Conservation (phyloP, 2,329 filamentous ascomycete species). For the Claviceps arundinis region DNA sequence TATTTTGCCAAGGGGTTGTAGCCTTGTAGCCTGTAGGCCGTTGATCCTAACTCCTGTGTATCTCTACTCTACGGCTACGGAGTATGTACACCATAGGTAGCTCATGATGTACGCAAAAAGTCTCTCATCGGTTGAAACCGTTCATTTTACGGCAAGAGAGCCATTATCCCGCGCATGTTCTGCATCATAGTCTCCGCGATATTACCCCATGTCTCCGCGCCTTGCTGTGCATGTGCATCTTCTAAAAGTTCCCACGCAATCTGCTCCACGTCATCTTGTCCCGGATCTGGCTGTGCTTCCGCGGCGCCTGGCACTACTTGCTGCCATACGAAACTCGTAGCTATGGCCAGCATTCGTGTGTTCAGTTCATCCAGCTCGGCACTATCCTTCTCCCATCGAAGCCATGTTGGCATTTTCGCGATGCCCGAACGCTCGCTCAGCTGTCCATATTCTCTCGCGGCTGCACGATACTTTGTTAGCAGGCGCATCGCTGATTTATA, state of each 20-base stretch:
- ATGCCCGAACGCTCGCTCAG: constrained; percentile 9
- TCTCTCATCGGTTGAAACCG: background rate
- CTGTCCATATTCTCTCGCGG: constrained; percentile 13
- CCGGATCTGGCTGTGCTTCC: background rate
- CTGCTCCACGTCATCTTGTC: constrained; percentile 15
- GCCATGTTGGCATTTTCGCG: constrained; percentile 14
- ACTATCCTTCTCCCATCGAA: constrained; percentile 22
- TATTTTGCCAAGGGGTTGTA: too few relatives aligned
- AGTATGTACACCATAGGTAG: too few relatives aligned
- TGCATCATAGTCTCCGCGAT: constrained; percentile 16
- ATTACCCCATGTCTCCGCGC: constrained; percentile 20
- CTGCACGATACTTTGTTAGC: constrained; percentile 10
- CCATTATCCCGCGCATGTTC: constrained; percentile 12
- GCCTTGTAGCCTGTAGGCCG: too few relatives aligned
- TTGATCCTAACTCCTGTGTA: too few relatives aligned
- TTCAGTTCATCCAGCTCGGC: constrained; percentile 17
- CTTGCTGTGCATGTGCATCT: constrained; percentile 10
- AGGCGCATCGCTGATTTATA: background rate
- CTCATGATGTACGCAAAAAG: too few relatives aligned
- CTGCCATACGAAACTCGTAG: constrained; percentile 11
- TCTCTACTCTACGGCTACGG: too few relatives aligned
- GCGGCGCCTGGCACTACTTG: constrained; percentile 14
- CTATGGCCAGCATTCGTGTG: constrained; percentile 12
- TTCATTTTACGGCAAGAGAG: constrained; percentile 8
- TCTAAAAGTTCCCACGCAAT: constrained; percentile 22